Conservation (phyloP, 768 basidiomycete genomes). For the Collybia sordida region DNA sequence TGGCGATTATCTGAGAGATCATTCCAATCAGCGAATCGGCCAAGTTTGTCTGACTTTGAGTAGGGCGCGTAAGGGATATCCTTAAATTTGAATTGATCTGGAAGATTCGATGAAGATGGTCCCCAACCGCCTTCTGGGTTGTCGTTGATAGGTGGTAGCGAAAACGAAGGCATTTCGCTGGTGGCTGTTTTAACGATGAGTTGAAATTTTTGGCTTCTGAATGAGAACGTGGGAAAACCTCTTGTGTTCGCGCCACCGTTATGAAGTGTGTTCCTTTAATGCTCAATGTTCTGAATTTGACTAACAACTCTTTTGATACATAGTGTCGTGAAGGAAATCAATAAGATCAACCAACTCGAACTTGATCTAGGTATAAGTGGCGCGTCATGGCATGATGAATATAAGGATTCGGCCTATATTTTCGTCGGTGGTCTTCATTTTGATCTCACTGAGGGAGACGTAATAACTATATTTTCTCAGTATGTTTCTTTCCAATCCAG, state of each 20-base stretch:
- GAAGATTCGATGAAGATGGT: slow-evolving; percentile 75
- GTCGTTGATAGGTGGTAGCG: slow-evolving; percentile 84
- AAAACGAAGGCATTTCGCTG: slow-evolving; percentile 71
- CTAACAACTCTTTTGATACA: slow-evolving; percentile 9
- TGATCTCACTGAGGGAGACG: slow-evolving; percentile 95
- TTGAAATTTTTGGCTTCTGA: slow-evolving; percentile 26
- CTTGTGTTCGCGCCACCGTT: slow-evolving; percentile 23
- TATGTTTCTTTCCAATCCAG: slow-evolving; percentile 25
- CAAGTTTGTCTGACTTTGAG: slow-evolving; percentile 98
- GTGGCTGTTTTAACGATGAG: slow-evolving; percentile 7
- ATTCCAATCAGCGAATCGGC: slow-evolving; percentile 98
- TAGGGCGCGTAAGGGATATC: slow-evolving; percentile 99
- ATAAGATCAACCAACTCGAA: slow-evolving; percentile 89
- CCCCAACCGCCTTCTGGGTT: slow-evolving; percentile 96
- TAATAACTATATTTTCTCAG: slow-evolving; percentile 98
- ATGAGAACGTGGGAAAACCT: slow-evolving; percentile 36
- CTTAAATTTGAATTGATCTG: slow-evolving; percentile 94
- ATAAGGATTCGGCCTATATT: slow-evolving; percentile 96
- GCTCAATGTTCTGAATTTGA: neutral
- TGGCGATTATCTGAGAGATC: slow-evolving; percentile 71
- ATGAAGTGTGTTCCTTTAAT: slow-evolving; percentile 66
- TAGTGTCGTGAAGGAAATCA: slow-evolving; percentile 93
- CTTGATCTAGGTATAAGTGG: slow-evolving; percentile 72
- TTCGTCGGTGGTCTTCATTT: slow-evolving; percentile 87
- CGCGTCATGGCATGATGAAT: slow-evolving; percentile 95